phyloP scores from a whole-genome alignment of 2,329 filamentous ascomycete genomes.

The Claviceps paspali region DNA sequence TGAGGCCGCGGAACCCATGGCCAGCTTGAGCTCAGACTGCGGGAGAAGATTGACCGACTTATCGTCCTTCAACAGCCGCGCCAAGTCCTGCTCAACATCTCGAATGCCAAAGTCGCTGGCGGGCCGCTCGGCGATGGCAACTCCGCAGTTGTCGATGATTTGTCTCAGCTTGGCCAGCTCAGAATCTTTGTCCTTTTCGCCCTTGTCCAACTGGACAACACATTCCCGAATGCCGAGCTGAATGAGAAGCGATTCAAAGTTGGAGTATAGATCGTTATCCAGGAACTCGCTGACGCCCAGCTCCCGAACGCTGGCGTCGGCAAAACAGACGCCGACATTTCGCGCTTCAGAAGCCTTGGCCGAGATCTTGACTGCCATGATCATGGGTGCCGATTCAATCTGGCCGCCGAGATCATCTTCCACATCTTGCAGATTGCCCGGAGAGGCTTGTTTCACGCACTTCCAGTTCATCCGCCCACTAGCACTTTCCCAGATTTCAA shows the following conservation, averaged over 20 bases:
- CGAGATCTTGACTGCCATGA: constrained; percentile 84
- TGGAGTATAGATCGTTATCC: constrained; percentile 97
- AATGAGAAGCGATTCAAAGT: constrained; percentile 91
- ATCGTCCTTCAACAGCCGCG: constrained; percentile 77
- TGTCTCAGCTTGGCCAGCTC: constrained; percentile 76
- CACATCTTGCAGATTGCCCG: constrained; percentile 90
- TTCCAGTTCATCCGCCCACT: constrained; percentile 83
- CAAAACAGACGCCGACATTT: constrained; percentile 88
- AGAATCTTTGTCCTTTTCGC: constrained; percentile 72
- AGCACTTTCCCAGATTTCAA: constrained; percentile 76
- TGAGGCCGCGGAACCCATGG: constrained; percentile 87
- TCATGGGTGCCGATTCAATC: constrained; percentile 82
- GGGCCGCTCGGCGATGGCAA: constrained; percentile 72
- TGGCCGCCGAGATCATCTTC: constrained; percentile 85
- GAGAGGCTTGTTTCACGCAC: constrained; percentile 78
- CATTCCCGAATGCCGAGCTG: constrained; percentile 94
- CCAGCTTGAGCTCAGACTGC: constrained; percentile 83
- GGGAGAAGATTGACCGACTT: constrained; percentile 61
- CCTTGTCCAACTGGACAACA: constrained; percentile 63
- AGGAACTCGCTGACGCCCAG: constrained; percentile 94
- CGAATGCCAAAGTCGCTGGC: constrained; percentile 66
- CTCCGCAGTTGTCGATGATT: constrained; percentile 84
- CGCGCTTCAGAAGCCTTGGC: constrained; percentile 76
- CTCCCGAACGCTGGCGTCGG: constrained; percentile 89
- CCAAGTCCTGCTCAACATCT: constrained; percentile 92